A percentile compares a stretch with the other conserved stretches of the same genome.
phyloP scores from a whole-genome alignment of 768 basidiomycete genomes.

The Lanmaoa pseudosensibilis region DNA sequence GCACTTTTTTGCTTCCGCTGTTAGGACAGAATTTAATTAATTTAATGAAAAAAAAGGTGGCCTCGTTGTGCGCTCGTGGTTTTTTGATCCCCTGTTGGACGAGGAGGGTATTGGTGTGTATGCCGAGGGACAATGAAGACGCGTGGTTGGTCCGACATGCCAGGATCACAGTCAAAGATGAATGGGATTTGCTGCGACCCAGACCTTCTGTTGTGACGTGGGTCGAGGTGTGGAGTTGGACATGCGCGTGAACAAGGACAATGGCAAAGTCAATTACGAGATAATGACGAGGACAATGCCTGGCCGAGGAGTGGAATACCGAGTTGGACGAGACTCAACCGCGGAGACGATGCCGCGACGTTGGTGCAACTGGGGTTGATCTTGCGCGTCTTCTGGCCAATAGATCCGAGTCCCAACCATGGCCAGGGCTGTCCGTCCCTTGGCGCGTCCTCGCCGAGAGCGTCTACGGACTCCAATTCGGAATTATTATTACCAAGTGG shows the following conservation, averaged over 20 bases:
- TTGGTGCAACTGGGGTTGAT: not conserved
- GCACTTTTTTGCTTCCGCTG: slow-evolving; percentile 4
- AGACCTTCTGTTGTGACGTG: not conserved
- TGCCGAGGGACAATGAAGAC: slow-evolving; percentile 7
- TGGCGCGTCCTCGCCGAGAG: not conserved
- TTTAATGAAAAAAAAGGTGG: not conserved
- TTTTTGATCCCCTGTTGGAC: not conserved
- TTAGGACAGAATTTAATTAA: slow-evolving; percentile 9
- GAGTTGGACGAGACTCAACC: not conserved
- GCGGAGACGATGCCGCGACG: not conserved
- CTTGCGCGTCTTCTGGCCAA: not conserved
- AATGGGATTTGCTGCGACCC: not conserved
- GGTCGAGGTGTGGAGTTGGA: not conserved
- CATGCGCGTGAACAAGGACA: not conserved
- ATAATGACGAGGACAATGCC: not conserved
- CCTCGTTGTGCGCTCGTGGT: not conserved
- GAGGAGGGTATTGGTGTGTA: not conserved
- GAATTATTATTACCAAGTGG: no score
- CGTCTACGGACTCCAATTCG: not conserved
- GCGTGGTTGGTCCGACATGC: not conserved
- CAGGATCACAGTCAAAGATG: not conserved
- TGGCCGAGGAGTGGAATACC: not conserved
- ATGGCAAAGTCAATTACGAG: not conserved
- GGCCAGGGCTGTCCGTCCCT: not conserved
- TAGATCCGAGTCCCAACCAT: not conserved